Base-by-base conservation (phyloP, 2,329 filamentous ascomycete genomes). In the Emergomyces africanus region DNA sequence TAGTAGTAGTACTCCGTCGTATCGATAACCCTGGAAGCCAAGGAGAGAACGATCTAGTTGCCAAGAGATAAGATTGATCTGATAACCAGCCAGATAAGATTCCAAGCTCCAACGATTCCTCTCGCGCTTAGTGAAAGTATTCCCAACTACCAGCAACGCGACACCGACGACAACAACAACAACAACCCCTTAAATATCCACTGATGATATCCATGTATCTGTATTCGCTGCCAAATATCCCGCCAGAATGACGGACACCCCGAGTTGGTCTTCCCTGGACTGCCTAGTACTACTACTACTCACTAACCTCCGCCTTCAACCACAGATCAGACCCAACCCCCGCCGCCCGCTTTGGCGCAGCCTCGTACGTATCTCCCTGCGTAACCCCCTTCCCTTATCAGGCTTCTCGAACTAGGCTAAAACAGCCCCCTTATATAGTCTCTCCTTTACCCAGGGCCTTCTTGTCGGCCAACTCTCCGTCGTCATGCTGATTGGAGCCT, bases 401-500 rank as follows among this genome's bases (percentile, higher is more conserved):
- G 1, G 23, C n/a, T 18, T 30, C 23, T 46, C 30, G 30, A 14
- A 15, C 20, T 9, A 14, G 39, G 18, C 28, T 61, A 58, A 61
- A 12, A 46, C 14, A 6, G 3, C 30, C 14, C 44, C 46, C 5
- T 51, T 30, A 44, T 28, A 28, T 69, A 92, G 89, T 46, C 79
- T 94, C 65, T 94, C 90, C 41, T 97, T 97, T 73, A 95, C 90
- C 0, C 90, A 96, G 71, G 94, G 94, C 33, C 87, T 99, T 66
- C 84, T 99, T 54, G 80, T 97, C 37, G 94, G 94, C 55, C 94
- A 99, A 73, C 80, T 99, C 57, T 95, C 90, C 1, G 88, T 99
- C 51, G 89, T 96, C 15, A 78, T 97, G 28, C 81, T 99, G 44
- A 84, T 99, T 62, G 91, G 90, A 64, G 89, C 88, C 65, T 97